These are phyloP conservation scores for Nemania serpens DNA, from an alignment of 2,329 filamentous ascomycete genomes.

Conservation along the genomic window DNA sequence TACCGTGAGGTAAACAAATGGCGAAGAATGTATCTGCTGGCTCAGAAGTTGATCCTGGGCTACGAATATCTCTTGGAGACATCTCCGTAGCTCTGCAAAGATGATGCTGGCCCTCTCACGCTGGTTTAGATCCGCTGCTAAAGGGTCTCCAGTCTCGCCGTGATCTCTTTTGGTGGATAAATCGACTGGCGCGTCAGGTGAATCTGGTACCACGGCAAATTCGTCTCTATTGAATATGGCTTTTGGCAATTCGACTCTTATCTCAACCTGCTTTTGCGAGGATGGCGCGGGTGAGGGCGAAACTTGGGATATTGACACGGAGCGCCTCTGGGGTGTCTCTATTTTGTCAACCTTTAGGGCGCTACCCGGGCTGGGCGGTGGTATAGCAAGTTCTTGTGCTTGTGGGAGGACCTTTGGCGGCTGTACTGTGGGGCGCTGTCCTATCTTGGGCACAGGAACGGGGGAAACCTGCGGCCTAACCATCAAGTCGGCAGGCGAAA, in stretches of 20 bases:
- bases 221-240: constrained; percentile 56
- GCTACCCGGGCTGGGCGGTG: background rate
- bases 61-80: constrained; percentile 74
- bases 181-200: constrained; percentile 52
- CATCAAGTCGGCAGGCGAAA: constrained; percentile 40
- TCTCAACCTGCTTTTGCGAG: constrained; percentile 36
- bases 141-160: constrained; percentile 59
- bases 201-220: constrained; percentile 54
- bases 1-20: constrained; percentile 58
- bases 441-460: constrained; percentile 28
- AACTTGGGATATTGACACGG: constrained; percentile 17
- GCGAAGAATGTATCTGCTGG: constrained; percentile 58
- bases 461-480: constrained; percentile 32
- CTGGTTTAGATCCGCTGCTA: constrained; percentile 73
- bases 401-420: constrained; percentile 18
- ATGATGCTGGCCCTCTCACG: constrained; percentile 79
- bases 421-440: constrained; percentile 23
- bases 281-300: constrained; percentile 18
- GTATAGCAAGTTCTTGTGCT: constrained; percentile 5
- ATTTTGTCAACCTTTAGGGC: constrained; percentile 21
- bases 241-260: constrained; percentile 55
- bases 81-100: constrained; percentile 69
- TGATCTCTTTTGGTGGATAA: constrained; percentile 60
- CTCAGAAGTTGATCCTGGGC: constrained; percentile 72
- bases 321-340: constrained; percentile 7